Base-by-base conservation (phyloP, 345 rosid genomes). In the Sonneratia caseolaris region DNA sequence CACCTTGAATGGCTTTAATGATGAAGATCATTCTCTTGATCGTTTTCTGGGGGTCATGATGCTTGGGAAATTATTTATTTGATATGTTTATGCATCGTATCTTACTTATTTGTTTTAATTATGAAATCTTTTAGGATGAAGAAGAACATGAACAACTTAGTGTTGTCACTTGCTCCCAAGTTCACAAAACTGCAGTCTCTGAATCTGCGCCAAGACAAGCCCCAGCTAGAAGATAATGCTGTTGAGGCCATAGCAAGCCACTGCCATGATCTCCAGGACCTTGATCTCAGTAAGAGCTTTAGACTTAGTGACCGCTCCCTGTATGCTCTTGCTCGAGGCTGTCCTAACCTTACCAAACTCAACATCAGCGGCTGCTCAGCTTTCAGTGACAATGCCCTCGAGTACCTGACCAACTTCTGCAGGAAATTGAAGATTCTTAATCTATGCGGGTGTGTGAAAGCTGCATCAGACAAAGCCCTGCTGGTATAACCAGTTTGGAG, bases 251-350 rank as follows among this genome's bases (percentile, higher is more conserved):
- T 95, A 73, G 92, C 98, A 68, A 86, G 73, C 70, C 77, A 79
- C 79, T 95, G 99, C 71, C 91, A 77, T 77, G 97, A 92, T 75
- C 77, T 95, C 78, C 90, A 80, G 82, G 96, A 87, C 68, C 87
- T 95, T 77, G 99, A 95, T 76, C 92, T 95, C 43, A 95, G 99
- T 84, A 95, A 90, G 84, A 95, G 99, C 87, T 90, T 89, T 79
- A 95, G 79, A 79, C 97, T 95, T 32, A 84, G 82, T 24, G 98
- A 90, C 71, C 72, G 69, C 68, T 86, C 98, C 43, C 81, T 95
- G 51, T 77, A 79, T 80, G 88, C 90, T 0, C 75, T 92, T 73
- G 97, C 98, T 75, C 90, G 75, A 69, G 98, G 99, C 69, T 92
- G 96, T 45, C 94, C 90, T 27, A 76, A 86, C 75, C 98, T 95